These are phyloP conservation scores for Candida tunisiensis DNA, from an alignment of 1,139 yeast species.

Conservation along the genomic window DNA sequence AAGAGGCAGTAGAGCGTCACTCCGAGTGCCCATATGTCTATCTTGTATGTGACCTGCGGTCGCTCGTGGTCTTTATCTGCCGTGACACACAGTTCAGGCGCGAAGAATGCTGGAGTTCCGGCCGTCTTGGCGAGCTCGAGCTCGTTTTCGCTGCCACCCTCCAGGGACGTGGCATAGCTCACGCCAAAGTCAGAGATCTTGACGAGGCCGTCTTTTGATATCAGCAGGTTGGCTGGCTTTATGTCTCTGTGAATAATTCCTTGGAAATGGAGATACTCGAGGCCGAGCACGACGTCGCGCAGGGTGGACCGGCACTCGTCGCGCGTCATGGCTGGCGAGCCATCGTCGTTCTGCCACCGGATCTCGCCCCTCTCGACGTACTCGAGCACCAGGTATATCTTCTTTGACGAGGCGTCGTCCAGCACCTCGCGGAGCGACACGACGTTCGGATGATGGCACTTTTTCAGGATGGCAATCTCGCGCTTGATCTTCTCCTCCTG, in stretches of 20 bases:
- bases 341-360: conserved; percentile 46
- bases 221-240: conserved; percentile 84
- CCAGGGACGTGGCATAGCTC: conserved; percentile 49
- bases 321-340: conserved; percentile 45
- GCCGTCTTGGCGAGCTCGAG: conserved; percentile 79
- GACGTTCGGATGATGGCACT: conserved; percentile 81
- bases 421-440: conserved; percentile 77
- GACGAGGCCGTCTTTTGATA: conserved; percentile 55
- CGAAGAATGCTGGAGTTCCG: conserved; percentile 79
- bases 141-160: conserved; percentile 41
- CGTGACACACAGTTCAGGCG: conserved; percentile 57
- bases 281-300: conserved; percentile 74
- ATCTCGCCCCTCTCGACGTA: conserved; percentile 89
- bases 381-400: conserved; percentile 81
- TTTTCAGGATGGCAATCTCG: conserved; percentile 93
- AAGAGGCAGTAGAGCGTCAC: conserved; percentile 79
- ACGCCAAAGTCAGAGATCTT: conserved; percentile 97
- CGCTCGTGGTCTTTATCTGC: conserved; percentile 14
- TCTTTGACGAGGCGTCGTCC: conserved; percentile 71
- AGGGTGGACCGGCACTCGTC: conserved; percentile 53
- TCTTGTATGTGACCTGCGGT: conserved; percentile 49
- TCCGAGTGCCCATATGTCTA: conserved; percentile 96
- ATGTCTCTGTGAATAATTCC: conserved; percentile 95
- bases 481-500: conserved; percentile 65
- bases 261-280: conserved; percentile 84